Conservation (phyloP, 129 eudicot species). For the Flaveria trinervia region DNA sequence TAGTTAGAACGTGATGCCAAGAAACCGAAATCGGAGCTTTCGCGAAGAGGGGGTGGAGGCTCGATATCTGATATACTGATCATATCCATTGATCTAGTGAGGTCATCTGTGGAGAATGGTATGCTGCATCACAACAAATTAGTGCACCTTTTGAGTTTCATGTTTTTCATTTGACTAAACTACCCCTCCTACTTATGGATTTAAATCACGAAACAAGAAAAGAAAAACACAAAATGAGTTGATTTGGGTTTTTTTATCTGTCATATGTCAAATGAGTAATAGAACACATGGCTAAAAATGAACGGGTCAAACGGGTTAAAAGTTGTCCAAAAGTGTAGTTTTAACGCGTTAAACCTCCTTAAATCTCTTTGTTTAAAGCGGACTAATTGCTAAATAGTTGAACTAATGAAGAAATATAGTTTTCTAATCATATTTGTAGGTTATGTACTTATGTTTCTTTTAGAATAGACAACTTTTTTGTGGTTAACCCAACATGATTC, state of each 20-base stretch:
- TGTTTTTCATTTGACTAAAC: neutral
- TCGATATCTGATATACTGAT: slow-evolving; percentile 72
- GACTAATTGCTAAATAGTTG: neutral
- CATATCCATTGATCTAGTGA: slow-evolving; percentile 79
- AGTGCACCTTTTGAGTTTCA: neutral
- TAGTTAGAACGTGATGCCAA: slow-evolving; percentile 42
- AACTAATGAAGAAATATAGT: neutral
- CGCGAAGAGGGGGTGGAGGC: slow-evolving; percentile 87
- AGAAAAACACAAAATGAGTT: neutral
- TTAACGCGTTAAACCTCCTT: neutral
- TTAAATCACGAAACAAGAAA: neutral
- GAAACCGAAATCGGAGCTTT: slow-evolving; percentile 72
- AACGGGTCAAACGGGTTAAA: neutral
- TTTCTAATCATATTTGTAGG: neutral
- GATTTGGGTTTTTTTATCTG: neutral
- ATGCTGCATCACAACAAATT: slow-evolving; percentile 58
- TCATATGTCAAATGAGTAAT: neutral
- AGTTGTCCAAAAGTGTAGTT: neutral
- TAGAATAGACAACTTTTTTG: neutral
- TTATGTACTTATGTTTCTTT: neutral
- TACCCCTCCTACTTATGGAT: neutral
- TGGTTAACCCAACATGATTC: neutral
- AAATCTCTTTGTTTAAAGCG: neutral
- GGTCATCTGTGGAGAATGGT: slow-evolving; percentile 89
- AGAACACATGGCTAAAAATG: neutral